phyloP scores from a whole-genome alignment of 2,329 filamentous ascomycete species.

The Ophiostoma tasmaniense region DNA sequence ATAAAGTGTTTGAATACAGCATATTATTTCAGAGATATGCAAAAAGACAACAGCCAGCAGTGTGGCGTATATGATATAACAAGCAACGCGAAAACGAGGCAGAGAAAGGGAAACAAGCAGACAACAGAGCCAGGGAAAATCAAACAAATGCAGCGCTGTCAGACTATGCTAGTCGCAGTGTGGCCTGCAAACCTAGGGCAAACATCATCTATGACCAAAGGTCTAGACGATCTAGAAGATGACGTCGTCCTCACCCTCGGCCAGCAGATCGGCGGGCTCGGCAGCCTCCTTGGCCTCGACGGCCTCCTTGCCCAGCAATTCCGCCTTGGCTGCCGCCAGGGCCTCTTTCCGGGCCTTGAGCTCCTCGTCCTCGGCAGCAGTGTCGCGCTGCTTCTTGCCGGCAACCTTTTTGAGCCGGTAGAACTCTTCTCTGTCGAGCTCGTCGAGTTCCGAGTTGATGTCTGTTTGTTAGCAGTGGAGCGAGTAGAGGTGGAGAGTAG shows the following conservation, averaged over 20 bases:
- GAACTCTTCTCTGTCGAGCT: slow-evolving; percentile 95
- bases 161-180: background rate
- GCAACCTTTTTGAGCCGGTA: slow-evolving; percentile 95
- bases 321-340: slow-evolving; percentile 32
- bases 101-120: background rate
- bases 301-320: slow-evolving; percentile 16
- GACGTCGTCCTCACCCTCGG: slow-evolving; percentile 66
- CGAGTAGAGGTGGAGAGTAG: background rate
- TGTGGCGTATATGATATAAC: slow-evolving; percentile 9
- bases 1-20: background rate
- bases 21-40: background rate
- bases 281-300: slow-evolving; percentile 20
- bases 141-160: background rate
- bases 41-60: background rate
- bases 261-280: slow-evolving; percentile 57
- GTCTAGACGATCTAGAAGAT: slow-evolving; percentile 54
- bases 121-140: background rate
- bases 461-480: slow-evolving; percentile 38
- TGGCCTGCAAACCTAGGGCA: background rate
- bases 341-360: slow-evolving; percentile 63
- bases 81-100: background rate
- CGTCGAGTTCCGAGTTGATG: slow-evolving; percentile 96
- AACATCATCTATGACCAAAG: background rate
- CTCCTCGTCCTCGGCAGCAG: slow-evolving; percentile 62
- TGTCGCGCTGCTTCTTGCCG: slow-evolving; percentile 73